These are phyloP conservation scores for Coemansia umbellata DNA, from an alignment of 192 early-diverging fungal species.

Conservation along the genomic window DNA sequence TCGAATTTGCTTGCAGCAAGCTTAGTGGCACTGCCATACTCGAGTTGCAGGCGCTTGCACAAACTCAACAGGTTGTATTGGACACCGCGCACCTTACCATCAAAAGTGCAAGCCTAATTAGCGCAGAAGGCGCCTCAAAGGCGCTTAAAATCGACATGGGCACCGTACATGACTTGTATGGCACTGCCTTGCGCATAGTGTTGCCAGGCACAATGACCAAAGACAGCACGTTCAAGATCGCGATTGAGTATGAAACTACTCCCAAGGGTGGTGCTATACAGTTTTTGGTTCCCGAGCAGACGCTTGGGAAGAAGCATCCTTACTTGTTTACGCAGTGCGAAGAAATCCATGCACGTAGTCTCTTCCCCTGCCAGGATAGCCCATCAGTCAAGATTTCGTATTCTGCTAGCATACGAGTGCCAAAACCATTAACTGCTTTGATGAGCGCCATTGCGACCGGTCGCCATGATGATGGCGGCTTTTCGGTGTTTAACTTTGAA, in stretches of 20 bases:
- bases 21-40: constrained; percentile 66
- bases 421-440: constrained; percentile 75
- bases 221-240: constrained; percentile 55
- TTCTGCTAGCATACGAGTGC: constrained; percentile 75
- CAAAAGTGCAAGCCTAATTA: constrained; percentile 6
- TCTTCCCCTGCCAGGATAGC: constrained; percentile 88
- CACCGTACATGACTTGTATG: constrained; percentile 62
- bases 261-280: constrained; percentile 83
- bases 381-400: constrained; percentile 87
- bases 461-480: constrained; percentile 54
- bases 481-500: constrained; percentile 71
- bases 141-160: constrained; percentile 24
- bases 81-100: constrained; percentile 58
- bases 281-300: constrained; percentile 90
- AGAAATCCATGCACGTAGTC: constrained; percentile 87
- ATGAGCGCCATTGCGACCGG: constrained; percentile 84
- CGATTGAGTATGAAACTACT: constrained; percentile 75
- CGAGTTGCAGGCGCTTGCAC: constrained; percentile 53
- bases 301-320: constrained; percentile 87
- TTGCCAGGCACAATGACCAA: constrained; percentile 48
- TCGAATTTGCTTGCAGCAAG: constrained; percentile 71
- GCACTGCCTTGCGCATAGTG: constrained; percentile 66
- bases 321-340: constrained; percentile 98
- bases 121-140: neutral
- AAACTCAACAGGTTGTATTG: constrained; percentile 60